Evolutionary conservation across 2,329 filamentous ascomycete genomes (phyloP).

Genomic region (Botrytis deweyae): DNA sequence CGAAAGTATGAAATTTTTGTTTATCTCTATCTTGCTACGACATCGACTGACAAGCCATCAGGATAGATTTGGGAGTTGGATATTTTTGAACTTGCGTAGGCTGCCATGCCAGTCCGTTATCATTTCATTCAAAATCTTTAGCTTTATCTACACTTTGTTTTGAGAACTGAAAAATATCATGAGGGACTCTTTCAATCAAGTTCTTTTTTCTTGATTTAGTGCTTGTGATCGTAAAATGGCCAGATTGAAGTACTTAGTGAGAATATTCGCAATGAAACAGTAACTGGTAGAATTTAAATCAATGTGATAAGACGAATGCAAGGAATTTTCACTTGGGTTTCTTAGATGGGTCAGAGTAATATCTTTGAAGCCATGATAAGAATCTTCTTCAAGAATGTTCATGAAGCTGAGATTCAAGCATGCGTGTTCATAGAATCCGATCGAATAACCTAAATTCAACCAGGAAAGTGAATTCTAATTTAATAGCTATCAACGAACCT

Average conservation of each 20-base stretch:
- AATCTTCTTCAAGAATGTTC: not conserved
- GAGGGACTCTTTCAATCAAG: not conserved
- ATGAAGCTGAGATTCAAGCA: not conserved
- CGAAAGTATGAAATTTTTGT: not conserved
- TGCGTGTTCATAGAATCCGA: not conserved
- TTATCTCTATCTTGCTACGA: not conserved
- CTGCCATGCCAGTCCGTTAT: not conserved
- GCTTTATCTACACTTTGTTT: not conserved
- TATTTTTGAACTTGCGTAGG: not conserved
- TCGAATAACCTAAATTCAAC: not conserved
- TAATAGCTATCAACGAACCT: fast-evolving
- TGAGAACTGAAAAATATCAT: not conserved
- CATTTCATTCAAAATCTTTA: not conserved
- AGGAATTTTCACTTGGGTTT: not conserved
- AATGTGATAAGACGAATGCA: not conserved
- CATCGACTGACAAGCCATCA: not conserved
- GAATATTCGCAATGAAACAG: not conserved
- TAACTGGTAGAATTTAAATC: not conserved
- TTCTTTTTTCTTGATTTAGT: not conserved
- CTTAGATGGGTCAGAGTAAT: not conserved
- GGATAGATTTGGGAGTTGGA: not conserved
- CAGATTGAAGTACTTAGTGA: not conserved
- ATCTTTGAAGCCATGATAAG: not conserved
- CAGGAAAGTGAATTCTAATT: not conserved
- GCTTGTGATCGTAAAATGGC: not conserved